phyloP scores from a whole-genome alignment of 176 grass and related monocot genomes.

The Hyparrhenia diplandra region DNA sequence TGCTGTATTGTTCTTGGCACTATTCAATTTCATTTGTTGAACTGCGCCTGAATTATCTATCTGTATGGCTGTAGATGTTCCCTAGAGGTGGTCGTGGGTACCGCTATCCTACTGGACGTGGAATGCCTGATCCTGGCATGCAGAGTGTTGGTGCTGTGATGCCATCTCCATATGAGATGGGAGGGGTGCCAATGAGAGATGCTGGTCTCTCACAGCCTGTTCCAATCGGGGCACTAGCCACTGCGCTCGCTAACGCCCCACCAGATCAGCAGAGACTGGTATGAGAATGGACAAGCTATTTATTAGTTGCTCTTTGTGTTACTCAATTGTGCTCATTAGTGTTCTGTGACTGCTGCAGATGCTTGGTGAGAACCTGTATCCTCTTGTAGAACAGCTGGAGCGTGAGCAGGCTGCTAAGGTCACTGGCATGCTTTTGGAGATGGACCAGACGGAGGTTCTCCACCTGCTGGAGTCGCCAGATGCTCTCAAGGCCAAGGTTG shows the following conservation, averaged over 20 bases:
- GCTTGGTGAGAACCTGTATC: constrained; percentile 94
- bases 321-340: not conserved
- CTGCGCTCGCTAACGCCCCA: constrained; percentile 74
- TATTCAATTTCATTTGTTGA: not conserved
- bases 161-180: constrained; percentile 61
- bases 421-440: constrained; percentile 96
- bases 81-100: constrained; percentile 60
- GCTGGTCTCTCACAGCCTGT: constrained; percentile 41
- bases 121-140: constrained; percentile 54
- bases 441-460: constrained; percentile 92
- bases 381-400: constrained; percentile 86
- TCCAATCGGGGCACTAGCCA: constrained; percentile 65
- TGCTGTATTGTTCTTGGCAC: not conserved
- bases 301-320: not conserved
- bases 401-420: constrained; percentile 87
- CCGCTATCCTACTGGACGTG: constrained; percentile 48
- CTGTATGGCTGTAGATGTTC: constrained; percentile 53
- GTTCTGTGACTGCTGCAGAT: constrained; percentile 47
- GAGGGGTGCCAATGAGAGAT: constrained; percentile 54
- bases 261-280: constrained; percentile 85
- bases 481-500: constrained; percentile 79
- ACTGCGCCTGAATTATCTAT: not conserved
- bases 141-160: constrained; percentile 50
- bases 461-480: constrained; percentile 89
- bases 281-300: not conserved